phyloP scores from a whole-genome alignment of 768 basidiomycete genomes.

The Trichaptum fuscoviolaceum region DNA sequence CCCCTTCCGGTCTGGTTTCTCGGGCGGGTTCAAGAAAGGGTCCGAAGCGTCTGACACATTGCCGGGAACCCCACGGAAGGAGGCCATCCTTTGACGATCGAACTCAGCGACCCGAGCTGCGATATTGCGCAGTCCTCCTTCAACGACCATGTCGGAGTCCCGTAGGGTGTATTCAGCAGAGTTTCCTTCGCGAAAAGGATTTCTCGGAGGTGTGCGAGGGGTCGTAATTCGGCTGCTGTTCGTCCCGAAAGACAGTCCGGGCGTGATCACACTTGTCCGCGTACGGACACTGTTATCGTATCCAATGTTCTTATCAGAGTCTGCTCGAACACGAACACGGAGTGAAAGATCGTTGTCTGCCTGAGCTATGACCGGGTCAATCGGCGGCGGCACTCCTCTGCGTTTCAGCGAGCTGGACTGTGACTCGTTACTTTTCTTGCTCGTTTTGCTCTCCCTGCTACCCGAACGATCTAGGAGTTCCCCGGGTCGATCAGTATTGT shows the following conservation, averaged over 20 bases:
- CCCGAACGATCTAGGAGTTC: not conserved
- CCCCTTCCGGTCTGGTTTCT: not conserved
- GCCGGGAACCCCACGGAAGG: conserved; percentile 1
- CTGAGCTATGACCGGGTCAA: not conserved
- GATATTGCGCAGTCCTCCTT: not conserved
- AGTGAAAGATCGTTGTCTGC: not conserved
- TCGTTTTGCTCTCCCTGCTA: not conserved
- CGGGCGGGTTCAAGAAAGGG: not conserved
- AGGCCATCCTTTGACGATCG: conserved; percentile 1
- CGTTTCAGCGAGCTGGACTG: not conserved
- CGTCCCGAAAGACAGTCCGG: not conserved
- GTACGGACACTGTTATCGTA: not conserved
- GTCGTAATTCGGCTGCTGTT: not conserved
- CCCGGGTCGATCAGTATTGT: not conserved
- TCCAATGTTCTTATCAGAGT: not conserved
- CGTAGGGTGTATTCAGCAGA: not conserved
- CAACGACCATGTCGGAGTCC: not conserved
- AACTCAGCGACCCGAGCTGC: not conserved
- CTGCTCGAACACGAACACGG: not conserved
- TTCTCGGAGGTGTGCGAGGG: not conserved
- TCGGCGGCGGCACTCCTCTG: not conserved
- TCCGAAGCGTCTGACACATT: not conserved
- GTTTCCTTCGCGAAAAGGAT: not conserved
- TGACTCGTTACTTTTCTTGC: not conserved
- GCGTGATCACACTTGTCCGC: not conserved